Conservation (phyloP, 495 filamentous ascomycete genomes). For the Neurospora sp. region DNA sequence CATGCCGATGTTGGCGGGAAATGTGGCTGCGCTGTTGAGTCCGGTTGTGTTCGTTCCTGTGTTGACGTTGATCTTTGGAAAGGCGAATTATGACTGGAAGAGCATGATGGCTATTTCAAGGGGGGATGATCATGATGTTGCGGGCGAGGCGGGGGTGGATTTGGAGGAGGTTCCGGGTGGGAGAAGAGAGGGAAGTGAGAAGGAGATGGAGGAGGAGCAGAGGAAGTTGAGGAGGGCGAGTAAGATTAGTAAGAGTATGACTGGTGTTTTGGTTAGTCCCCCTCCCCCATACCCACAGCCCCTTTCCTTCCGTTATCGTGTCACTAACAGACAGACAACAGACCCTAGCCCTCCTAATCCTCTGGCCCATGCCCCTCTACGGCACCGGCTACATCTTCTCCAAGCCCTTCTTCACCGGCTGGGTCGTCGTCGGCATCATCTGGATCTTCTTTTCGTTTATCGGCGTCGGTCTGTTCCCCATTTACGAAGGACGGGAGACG, state of each 20-base stretch:
- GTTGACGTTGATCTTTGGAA: constrained; percentile 61
- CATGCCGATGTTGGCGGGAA: constrained; percentile 85
- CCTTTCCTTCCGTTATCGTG: too few species aligned
- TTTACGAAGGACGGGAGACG: constrained; percentile 69
- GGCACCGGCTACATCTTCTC: constrained; percentile 78
- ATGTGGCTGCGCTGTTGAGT: constrained; percentile 64
- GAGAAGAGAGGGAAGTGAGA: constrained; percentile 20
- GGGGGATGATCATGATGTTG: constrained; percentile 73
- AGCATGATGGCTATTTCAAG: constrained; percentile 76
- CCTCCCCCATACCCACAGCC: too few species aligned
- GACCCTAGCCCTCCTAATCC: constrained; percentile 65
- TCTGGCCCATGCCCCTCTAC: constrained; percentile 97
- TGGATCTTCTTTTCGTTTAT: constrained; percentile 73
- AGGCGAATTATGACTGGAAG: constrained; percentile 82
- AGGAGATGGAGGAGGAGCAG: constrained; percentile 48
- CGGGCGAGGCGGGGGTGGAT: constrained; percentile 56
- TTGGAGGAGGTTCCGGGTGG: constrained; percentile 58
- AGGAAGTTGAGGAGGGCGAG: constrained; percentile 59
- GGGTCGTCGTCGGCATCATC: constrained; percentile 74
- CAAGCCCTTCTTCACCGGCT: constrained; percentile 87
- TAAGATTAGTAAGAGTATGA: constrained; percentile 69
- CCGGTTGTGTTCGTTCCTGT: constrained; percentile 71
- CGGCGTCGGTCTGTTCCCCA: constrained; percentile 70
- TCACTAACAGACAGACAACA: constrained; percentile 1
- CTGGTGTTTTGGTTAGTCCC: constrained; percentile 45